A percentile compares a stretch with the other conserved stretches of the same genome.
Evolutionary conservation across 352 stramenopile species (phyloP).

Genomic region (Phytophthora pistaciae): DNA sequence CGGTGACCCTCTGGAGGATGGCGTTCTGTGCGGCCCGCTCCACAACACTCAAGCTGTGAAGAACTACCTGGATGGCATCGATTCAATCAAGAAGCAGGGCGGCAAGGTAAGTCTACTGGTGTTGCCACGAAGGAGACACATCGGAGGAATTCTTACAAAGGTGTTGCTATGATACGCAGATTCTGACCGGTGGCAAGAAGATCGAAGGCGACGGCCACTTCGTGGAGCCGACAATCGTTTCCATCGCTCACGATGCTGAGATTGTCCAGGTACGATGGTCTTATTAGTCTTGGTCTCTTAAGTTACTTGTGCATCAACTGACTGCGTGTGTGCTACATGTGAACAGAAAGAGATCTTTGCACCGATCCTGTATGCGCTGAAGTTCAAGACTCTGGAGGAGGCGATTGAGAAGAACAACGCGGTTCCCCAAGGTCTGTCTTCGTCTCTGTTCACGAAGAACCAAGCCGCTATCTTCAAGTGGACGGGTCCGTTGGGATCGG

Average conservation of each 20-base stretch:
- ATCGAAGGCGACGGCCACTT: slow-evolving; percentile 88
- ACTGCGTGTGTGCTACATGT: background rate
- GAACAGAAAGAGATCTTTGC: slow-evolving; percentile 92
- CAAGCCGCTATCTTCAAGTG: slow-evolving; percentile 94
- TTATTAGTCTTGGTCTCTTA: background rate
- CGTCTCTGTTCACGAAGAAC: slow-evolving; percentile 93
- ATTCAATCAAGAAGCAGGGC: slow-evolving; percentile 88
- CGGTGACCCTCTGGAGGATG: slow-evolving; percentile 86
- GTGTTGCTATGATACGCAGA: slow-evolving; percentile 42
- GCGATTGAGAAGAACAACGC: slow-evolving; percentile 94
- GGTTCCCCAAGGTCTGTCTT: slow-evolving; percentile 93
- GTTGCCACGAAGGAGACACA: background rate
- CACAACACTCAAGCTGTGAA: slow-evolving; percentile 84
- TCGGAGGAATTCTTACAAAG: slow-evolving; percentile 15
- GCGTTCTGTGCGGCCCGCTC: slow-evolving; percentile 86
- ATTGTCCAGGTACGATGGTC: slow-evolving; percentile 71
- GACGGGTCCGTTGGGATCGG: slow-evolving; percentile 89
- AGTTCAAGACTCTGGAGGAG: slow-evolving; percentile 92
- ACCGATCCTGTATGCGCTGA: slow-evolving; percentile 92
- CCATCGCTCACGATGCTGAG: slow-evolving; percentile 78
- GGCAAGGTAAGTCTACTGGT: slow-evolving; percentile 61
- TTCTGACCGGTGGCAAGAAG: slow-evolving; percentile 88
- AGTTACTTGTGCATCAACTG: background rate
- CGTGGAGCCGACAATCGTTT: slow-evolving; percentile 93
- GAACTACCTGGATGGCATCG: slow-evolving; percentile 87